These are phyloP conservation scores for Diaporthe sp. DNA, from an alignment of 2,329 filamentous ascomycete genomes.

Conservation along the genomic window DNA sequence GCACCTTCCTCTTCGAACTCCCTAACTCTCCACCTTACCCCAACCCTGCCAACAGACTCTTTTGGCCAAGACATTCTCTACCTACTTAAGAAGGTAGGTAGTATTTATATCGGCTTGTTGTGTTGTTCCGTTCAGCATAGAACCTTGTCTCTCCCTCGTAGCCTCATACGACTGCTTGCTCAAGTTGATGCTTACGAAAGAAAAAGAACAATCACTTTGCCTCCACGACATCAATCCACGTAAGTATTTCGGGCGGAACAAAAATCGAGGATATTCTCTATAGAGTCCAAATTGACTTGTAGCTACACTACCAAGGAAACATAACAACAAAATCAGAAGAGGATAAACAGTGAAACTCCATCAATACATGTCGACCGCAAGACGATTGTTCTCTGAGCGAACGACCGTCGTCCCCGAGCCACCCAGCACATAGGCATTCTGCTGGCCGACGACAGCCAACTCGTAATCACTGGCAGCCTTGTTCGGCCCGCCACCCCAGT, in stretches of 20 bases:
- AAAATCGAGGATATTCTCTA: not conserved
- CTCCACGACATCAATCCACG: no score
- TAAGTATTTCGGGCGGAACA: not conserved
- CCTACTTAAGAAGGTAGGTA: no score
- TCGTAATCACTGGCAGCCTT: slow-evolving; percentile 51
- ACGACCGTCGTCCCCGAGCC: slow-evolving; percentile 37
- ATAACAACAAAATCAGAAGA: not conserved
- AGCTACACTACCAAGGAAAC: not conserved
- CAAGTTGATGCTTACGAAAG: not conserved
- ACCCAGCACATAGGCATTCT: slow-evolving; percentile 51
- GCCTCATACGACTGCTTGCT: no score
- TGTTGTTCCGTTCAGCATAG: no score
- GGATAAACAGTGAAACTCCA: not conserved
- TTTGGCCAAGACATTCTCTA: not conserved
- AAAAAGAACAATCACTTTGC: not conserved
- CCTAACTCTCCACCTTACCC: not conserved
- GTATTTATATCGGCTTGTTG: not conserved
- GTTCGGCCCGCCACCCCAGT: slow-evolving; percentile 53
- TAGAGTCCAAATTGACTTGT: not conserved
- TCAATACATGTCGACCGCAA: slow-evolving; percentile 18
- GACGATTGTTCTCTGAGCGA: slow-evolving; percentile 7
- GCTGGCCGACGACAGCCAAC: slow-evolving; percentile 47
- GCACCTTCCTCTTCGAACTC: not conserved
- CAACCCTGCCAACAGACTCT: not conserved
- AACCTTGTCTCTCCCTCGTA: no score